Base-by-base conservation (phyloP, 176 grass and related monocot genomes). In the Raddia guianensis region DNA sequence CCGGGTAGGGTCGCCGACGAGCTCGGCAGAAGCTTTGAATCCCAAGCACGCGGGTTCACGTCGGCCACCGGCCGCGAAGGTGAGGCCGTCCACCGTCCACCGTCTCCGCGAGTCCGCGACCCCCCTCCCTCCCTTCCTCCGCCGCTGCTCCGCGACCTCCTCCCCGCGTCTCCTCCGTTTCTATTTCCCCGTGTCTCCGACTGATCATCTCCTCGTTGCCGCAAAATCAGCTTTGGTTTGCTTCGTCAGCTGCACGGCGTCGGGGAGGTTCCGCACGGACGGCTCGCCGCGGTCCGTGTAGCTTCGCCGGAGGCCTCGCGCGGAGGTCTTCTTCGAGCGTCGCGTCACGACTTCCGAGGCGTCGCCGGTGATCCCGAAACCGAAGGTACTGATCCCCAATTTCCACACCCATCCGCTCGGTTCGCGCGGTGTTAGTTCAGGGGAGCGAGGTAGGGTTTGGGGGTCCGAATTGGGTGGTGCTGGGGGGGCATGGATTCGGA, bases 61-160 rank as follows among this genome's bases (percentile, higher is more conserved):
- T 57, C 27, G 51, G 65, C 13, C 33, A 79, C 66, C 35, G 8
- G 67, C 15, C 15, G 76, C 19, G 50, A 65, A 86, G 79, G 72
- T 60, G 86, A 88, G 72, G 13, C 49, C 7, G 44, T 12, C 60
- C 19, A 40, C 49, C 7, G 44, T 12, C 60, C 19, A 40, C 70
- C 61, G 35, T 57, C 79, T 63, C 44, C 15, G 8, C 68, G n/a
- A 51, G 73, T 63, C 44, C 15, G 27, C 27, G 27, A 27, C 27
- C 27, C 27, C 27, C 27, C 27, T 27, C 27, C 74, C 40, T 46
- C 49, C 18, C 40, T 42, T 63, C 18, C 8, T 37, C 6, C 33
- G 10, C 3, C 33, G 10, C 3, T 33, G 20, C 44, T 56, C 48
- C 43, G 10, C 65, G 74, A 14, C 19, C 58, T 63, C 52, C 59